Evolutionary conservation across 2,329 filamentous ascomycete species (phyloP), one percentile per base, ranked within the genome.

Genomic region (Tolypocladium sp.): DNA sequence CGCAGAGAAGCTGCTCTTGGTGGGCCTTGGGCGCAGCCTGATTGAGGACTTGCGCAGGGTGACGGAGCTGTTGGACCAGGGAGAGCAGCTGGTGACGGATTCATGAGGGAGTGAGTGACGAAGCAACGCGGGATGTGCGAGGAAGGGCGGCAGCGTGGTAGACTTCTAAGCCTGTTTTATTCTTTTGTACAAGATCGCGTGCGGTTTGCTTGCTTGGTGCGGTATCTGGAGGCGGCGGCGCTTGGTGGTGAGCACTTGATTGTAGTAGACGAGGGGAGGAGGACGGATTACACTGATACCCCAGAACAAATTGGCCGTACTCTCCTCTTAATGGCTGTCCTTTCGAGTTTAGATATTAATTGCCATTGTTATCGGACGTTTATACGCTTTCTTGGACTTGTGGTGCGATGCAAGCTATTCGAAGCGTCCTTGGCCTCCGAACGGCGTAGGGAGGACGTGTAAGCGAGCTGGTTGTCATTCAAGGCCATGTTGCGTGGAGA

Each of bases 1-100:
- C 72, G 94, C 94, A 25, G 94, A 99, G 85, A 99, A 97, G 76
- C 72, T 99, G 70, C 75, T 99, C 67, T 81, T 99, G 38, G 90
- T 96, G 17, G 92, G 91, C 2, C 86, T 96, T 68, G 95, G 93
- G 51, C 84, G 85, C 69, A 90, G 88, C 68, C 87, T 97, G 83
- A 87, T 97, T 67, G 83, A 82, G 63, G 92, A 97, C 73, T 68
- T 97, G 72, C 87, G 88, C 70, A 90, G 88, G 73, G 90, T 99
- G 57, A 90, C 90, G 63, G 89, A 91, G 65, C 79, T 97, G 73
- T 75, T 99, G 69, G 93, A 99, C 74, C 94, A 99, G 73, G 92
- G 91, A 1, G 94, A 99, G 79, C 89, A 94, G 73, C 77, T 96
- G 64, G 89, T 95, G 82, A 85, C 85, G 54, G 90, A 92, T 42